These are phyloP conservation scores for Clonostachys sp. DNA, from an alignment of 2,329 filamentous ascomycete species.

Conservation along the genomic window DNA sequence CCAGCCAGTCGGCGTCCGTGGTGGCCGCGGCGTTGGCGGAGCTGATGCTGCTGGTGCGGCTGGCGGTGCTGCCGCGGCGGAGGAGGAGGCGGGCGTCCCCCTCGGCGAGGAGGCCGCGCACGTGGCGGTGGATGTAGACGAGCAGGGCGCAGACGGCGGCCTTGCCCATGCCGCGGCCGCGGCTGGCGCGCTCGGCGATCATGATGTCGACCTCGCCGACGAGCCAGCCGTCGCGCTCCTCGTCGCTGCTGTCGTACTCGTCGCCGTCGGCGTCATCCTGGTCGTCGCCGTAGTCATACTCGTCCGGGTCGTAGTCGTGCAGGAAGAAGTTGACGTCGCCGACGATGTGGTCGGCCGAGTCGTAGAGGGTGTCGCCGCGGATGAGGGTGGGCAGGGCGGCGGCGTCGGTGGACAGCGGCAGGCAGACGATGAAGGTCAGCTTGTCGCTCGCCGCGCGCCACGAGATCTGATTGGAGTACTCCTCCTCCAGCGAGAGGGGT, in stretches of 20 bases:
- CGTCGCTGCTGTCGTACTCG: conserved; percentile 24
- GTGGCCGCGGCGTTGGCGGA: conserved; percentile 1
- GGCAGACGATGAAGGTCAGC: conserved; percentile 84
- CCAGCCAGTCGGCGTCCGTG: conserved; percentile 7
- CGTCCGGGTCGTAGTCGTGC: conserved; percentile 49
- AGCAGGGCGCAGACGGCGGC: conserved; percentile 65
- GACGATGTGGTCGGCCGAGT: conserved; percentile 55
- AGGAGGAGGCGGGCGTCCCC: neutral
- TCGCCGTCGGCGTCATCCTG: conserved; percentile 12
- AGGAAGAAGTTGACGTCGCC: conserved; percentile 84
- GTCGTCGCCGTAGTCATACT: conserved; percentile 44
- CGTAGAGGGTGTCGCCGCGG: conserved; percentile 35
- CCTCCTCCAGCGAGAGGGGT: conserved; percentile 71
- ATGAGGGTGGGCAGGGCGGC: neutral
- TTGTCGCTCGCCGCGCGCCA: conserved; percentile 84
- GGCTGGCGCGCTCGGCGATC: conserved; percentile 60
- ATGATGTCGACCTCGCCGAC: conserved; percentile 82
- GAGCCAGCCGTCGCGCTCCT: conserved; percentile 20
- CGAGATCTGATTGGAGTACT: conserved; percentile 85
- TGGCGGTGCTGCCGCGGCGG: neutral
- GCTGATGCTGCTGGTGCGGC: conserved; percentile 1
- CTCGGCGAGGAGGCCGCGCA: conserved; percentile 46
- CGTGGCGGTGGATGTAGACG: conserved; percentile 56
- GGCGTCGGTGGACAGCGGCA: conserved; percentile 23
- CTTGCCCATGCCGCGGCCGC: conserved; percentile 60